These are phyloP conservation scores for Candida sp. DNA, from an alignment of 1,139 yeast genomes.

Conservation along the genomic window DNA sequence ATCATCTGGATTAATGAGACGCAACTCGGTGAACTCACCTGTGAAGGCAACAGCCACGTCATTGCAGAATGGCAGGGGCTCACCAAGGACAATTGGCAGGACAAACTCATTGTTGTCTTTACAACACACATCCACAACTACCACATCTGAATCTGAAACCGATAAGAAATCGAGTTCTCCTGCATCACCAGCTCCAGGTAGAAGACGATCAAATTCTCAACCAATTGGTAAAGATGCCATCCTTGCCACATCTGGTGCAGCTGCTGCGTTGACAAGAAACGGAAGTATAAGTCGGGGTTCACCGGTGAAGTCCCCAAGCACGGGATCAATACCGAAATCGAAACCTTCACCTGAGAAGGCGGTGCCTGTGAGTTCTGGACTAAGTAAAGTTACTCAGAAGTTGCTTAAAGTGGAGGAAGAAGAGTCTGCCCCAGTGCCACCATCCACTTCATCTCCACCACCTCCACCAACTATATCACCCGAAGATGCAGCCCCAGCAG, in stretches of 20 bases:
- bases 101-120: conserved; percentile 33
- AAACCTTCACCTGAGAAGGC: background rate
- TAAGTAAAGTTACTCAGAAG: conserved; percentile 17
- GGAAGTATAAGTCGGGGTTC: conserved; percentile 11
- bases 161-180: conserved; percentile 13
- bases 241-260: conserved; percentile 39
- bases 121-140: conserved; percentile 20
- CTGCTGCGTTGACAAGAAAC: conserved; percentile 32
- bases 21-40: conserved; percentile 23
- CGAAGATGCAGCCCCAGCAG: conserved; percentile 1
- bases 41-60: conserved; percentile 18
- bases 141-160: conserved; percentile 17
- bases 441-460: background rate
- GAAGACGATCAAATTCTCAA: conserved; percentile 43
- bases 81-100: conserved; percentile 18
- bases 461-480: background rate
- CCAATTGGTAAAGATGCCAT: conserved; percentile 26
- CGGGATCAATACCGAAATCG: conserved; percentile 3
- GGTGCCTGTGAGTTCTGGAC: conserved; percentile 12
- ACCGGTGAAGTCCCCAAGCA: conserved; percentile 7
- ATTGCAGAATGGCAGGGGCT: conserved; percentile 13
- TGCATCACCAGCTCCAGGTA: conserved; percentile 7
- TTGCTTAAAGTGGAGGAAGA: conserved; percentile 31
- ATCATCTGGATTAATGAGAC: conserved; percentile 15
- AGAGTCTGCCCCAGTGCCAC: conserved; percentile 17